Evolutionary conservation across 208 protist species (phyloP), one percentile per base, ranked within the genome.

Genomic region (Leishmania guyanensis): DNA sequence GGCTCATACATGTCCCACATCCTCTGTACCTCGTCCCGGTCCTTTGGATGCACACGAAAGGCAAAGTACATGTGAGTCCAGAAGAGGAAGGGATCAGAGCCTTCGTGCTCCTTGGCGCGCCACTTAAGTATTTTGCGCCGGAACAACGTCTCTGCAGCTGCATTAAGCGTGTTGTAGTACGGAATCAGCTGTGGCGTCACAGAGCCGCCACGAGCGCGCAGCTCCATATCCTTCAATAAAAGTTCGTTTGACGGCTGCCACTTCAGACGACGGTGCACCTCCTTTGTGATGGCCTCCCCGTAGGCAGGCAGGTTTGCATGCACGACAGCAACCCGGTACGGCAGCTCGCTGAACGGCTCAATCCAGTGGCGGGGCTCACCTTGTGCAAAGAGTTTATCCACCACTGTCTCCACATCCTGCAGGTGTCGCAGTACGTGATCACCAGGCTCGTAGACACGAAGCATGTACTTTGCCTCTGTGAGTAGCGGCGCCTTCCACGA

Each of bases 31-130:
- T 96, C 92, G 14, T 93, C 93, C 16, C 81, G 54, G 79, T 86
- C 84, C 74, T 91, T 86, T 12, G 93, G 93, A 77, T 95, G 86
- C 65, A 96, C 94, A 51, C 93, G 91, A 71, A 96, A 96, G 22
- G 90, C 88, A 83, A 97, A 97, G 88, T 96, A 96, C 43, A 97
- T 79, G 81, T 96, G 93, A 22, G 93, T 96, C 92, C 92, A 96
- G 85, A 91, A 96, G 64, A 95, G 91, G 46, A 93, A 95, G 43
- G 93, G 85, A 74, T 96, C 93, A 3, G 92, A 95, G 33, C 91
- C 93, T 54, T 93, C 91, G 72, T 90, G 50, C 78, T 97, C 93
- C 74, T 79, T 68, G 33, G 90, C 86, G n/a, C 94, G 89, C 93
- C 94, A 97, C 58, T 77, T 80, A 43, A 97, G 71, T 48, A 97